Percentiles rank a stretch among this genome's conserved stretches.
Conservation (phyloP, 2,329 filamentous ascomycete genomes). For the Pseudogymnoascus sp. region DNA sequence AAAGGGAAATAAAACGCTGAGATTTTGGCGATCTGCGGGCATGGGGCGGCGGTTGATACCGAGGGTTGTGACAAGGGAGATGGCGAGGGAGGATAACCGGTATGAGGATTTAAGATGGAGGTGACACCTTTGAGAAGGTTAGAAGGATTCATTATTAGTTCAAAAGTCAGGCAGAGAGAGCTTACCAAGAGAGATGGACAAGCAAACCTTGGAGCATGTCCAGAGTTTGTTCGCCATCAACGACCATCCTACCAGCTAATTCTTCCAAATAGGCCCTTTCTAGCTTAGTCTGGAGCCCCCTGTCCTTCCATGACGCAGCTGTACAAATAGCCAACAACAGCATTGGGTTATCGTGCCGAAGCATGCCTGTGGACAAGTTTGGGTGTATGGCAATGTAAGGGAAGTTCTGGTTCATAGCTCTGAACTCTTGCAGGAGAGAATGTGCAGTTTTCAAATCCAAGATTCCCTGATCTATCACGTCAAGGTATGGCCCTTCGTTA, state of each 20-base stretch:
- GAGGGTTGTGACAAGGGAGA: slow-evolving; percentile 10
- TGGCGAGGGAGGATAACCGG: slow-evolving; percentile 7
- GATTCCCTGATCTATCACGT: slow-evolving; percentile 9
- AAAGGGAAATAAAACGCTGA: slow-evolving; percentile 5
- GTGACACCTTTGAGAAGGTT: slow-evolving; percentile 12
- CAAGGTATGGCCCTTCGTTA: background rate
- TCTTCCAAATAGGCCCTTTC: slow-evolving; percentile 10
- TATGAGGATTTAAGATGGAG: slow-evolving; percentile 13
- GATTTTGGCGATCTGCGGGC: background rate
- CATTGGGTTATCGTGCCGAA: slow-evolving; percentile 6
- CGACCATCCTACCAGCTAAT: slow-evolving; percentile 8
- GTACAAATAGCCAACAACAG: slow-evolving; percentile 6
- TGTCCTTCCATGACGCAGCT: slow-evolving; percentile 7
- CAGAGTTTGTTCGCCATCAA: slow-evolving; percentile 12
- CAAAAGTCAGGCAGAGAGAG: background rate
- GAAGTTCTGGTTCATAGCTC: slow-evolving; percentile 8
- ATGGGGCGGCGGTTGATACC: slow-evolving; percentile 3
- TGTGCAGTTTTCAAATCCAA: slow-evolving; percentile 5
- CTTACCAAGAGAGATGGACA: slow-evolving; percentile 12
- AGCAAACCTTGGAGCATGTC: slow-evolving; percentile 12
- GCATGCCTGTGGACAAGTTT: background rate
- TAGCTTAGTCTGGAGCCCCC: background rate
- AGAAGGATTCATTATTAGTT: background rate
- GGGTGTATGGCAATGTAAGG: slow-evolving; percentile 5
- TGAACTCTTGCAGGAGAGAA: slow-evolving; percentile 8